A percentile compares a stretch with the other conserved stretches of the same genome.
These are phyloP conservation scores for Phialocephala subalpina DNA, from an alignment of 2,329 filamentous ascomycete species.

Conservation along the genomic window DNA sequence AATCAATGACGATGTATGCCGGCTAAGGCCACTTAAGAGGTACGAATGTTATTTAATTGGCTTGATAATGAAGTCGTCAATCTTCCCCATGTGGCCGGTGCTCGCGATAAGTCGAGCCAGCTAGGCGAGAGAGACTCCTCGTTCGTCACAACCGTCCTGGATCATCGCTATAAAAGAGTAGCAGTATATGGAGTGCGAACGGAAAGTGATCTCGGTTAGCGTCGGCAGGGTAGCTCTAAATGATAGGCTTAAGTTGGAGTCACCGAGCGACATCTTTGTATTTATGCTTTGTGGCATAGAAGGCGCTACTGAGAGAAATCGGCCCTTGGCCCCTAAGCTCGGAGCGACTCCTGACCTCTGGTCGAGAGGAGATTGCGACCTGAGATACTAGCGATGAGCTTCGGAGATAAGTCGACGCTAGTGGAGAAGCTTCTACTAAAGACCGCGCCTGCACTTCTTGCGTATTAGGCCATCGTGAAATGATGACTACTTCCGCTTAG, in stretches of 20 bases:
- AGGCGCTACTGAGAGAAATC: constrained; percentile 26
- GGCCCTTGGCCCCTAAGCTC: constrained; percentile 10
- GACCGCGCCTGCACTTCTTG: constrained; percentile 19
- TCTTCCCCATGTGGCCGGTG: constrained; percentile 22
- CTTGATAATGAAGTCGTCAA: constrained; percentile 11
- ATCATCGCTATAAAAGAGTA: constrained; percentile 29
- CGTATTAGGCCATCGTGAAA: constrained; percentile 7
- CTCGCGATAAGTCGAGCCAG: constrained; percentile 25
- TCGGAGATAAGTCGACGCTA: constrained; percentile 7
- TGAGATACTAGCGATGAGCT: background rate
- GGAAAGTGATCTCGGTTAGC: constrained; percentile 31
- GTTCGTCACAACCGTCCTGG: constrained; percentile 20
- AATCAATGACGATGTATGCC: constrained; percentile 22
- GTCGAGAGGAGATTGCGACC: constrained; percentile 10
- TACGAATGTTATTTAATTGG: constrained; percentile 1
- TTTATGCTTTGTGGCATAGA: constrained; percentile 25
- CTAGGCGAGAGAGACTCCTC: constrained; percentile 26
- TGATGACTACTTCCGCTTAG: constrained; percentile 30
- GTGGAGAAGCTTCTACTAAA: constrained; percentile 9
- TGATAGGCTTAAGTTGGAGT: constrained; percentile 18
- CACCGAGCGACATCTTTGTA: constrained; percentile 19
- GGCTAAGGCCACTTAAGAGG: constrained; percentile 23
- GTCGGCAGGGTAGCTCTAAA: constrained; percentile 22
- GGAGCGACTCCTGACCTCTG: constrained; percentile 12
- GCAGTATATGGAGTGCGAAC: constrained; percentile 25